Evolutionary conservation across 257 asterid species (phyloP).

Genomic region (Pogostemon cablin): DNA sequence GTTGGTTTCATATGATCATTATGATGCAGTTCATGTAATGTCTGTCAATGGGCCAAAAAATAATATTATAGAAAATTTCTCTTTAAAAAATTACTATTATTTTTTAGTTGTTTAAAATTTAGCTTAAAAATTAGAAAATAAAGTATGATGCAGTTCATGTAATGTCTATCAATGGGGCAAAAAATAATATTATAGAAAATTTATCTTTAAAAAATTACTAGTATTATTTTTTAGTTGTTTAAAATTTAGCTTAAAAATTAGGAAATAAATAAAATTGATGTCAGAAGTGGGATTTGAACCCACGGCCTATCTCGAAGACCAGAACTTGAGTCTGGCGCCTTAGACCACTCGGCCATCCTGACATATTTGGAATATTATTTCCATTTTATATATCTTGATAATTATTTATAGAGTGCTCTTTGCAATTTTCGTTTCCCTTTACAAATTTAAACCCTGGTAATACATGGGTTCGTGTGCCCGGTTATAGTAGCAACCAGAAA

Average conservation of each 20-base stretch:
- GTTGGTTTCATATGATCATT: conserved; percentile 8
- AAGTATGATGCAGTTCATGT: neutral
- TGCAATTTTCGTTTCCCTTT: no score
- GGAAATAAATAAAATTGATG: neutral
- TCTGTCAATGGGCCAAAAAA: neutral
- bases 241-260: neutral
- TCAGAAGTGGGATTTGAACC: conserved; percentile 87
- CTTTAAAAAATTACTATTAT: neutral
- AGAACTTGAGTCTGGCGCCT: conserved; percentile 99
- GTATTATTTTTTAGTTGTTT: neutral
- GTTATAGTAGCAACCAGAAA: neutral
- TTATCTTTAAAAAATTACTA: neutral
- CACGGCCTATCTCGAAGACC: conserved; percentile 85
- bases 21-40: conserved; percentile 5
- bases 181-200: neutral
- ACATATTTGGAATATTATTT: neutral
- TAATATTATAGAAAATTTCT: no score
- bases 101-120: neutral
- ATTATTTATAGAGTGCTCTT: neutral
- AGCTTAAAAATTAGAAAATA: neutral
- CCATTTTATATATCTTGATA: neutral
- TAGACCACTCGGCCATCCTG: conserved; percentile 85
- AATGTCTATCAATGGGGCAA: neutral
- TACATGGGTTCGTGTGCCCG: no score
- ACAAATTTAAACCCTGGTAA: no score